Base-by-base conservation (phyloP, 768 basidiomycete genomes). In the Multifurca ochricompacta region DNA sequence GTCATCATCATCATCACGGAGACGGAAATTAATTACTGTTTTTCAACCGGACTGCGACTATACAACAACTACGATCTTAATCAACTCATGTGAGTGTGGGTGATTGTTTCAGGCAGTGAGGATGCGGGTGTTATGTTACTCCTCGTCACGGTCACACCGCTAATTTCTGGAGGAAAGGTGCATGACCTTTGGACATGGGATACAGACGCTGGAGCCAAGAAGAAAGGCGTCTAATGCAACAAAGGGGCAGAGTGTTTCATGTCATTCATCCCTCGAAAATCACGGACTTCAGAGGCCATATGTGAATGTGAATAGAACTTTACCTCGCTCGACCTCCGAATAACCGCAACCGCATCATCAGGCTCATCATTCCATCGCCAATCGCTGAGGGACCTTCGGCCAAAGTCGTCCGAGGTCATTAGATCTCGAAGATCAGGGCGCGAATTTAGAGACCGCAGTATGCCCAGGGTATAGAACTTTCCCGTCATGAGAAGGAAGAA, bases 401-500 rank as follows among this genome's bases (percentile, higher is more conserved):
- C 76, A 4, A 74, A 44, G 44, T 71, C 70, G 32, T 70, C 63
- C 6, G 74, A 74, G 14, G 69, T 66, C 61, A 78, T 70, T 9
- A 59, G 60, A 31, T 54, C 58, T 23, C 66, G 66, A 52, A 70
- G 60, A 44, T 53, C 48, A 13, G 59, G 56, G 41, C 70, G 64
- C 44, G 66, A 63, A 56, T 68, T 67, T n/a, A 68, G 51, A 7
- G 60, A 66, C n/a, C 64, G 67, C 25, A 65, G 46, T 21, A 67
- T 53, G 30, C 63, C 66, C 18, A 66, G 57, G 11, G 61, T 64
- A 49, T 65, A 79, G 53, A 80, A 68, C 61, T 80, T 80, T 34
- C 77, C 77, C 3, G 76, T 75, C 44, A 77, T 63, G 16, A 79
- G 62, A 31, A 74, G 67, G 61, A 80, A 79, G 58, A 79, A 73